These are phyloP conservation scores for Neoarthrinium moseri DNA, from an alignment of 2,329 filamentous ascomycete species.

Conservation along the genomic window DNA sequence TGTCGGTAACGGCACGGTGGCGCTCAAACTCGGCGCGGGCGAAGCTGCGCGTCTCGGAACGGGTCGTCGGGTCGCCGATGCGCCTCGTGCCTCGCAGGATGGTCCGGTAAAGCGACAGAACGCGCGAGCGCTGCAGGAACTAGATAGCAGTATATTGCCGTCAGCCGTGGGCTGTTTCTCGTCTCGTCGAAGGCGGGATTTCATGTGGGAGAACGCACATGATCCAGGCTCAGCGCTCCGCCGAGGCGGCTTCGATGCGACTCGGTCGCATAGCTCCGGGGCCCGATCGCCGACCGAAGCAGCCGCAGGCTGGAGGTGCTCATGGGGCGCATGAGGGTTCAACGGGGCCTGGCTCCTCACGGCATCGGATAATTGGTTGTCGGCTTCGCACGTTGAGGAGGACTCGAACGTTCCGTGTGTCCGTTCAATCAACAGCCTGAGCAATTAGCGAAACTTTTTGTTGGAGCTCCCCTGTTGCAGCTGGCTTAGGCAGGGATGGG, in stretches of 20 bases:
- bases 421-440: too few species aligned
- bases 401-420: too few species aligned
- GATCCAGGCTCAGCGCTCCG: conserved; percentile 54
- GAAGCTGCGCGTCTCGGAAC: conserved; percentile 54
- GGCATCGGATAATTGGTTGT: too few species aligned
- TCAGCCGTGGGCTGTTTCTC: too few species aligned
- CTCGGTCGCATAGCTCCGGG: conserved; percentile 37
- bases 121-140: conserved; percentile 59
- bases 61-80: conserved; percentile 50
- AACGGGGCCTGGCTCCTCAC: too few species aligned
- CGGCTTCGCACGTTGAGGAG: too few species aligned
- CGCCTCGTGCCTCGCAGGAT: conserved; percentile 53
- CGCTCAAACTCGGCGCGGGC: conserved; percentile 62
- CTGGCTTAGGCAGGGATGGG: too few species aligned
- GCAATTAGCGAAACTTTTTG: too few species aligned
- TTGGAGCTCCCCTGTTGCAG: too few species aligned
- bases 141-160: conserved; percentile 30
- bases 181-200: too few species aligned
- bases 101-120: conserved; percentile 55
- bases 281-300: too few species aligned
- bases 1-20: conserved; percentile 53
- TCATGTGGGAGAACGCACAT: too few species aligned
- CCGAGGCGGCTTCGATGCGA: conserved; percentile 35
- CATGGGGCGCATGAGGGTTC: conserved; percentile 23
- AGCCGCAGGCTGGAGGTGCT: conserved; percentile 13